Evolutionary conservation across 495 filamentous ascomycete genomes (phyloP).

Genomic region (Hypoxylon lenormandii): DNA sequence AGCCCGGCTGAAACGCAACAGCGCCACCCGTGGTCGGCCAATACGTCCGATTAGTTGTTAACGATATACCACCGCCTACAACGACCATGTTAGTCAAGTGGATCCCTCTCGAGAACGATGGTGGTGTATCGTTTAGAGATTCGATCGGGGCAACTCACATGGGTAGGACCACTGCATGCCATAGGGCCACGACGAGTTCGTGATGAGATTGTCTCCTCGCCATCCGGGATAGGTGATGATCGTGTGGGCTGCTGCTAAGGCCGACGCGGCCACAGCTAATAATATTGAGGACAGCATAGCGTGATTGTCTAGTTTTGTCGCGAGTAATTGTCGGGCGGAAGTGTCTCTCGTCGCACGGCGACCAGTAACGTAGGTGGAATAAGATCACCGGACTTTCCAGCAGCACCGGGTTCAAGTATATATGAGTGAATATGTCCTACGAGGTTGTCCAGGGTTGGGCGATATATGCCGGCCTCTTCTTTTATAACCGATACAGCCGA

Average conservation of each 20-base stretch:
- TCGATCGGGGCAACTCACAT: slow-evolving; percentile 70
- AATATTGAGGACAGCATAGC: slow-evolving; percentile 64
- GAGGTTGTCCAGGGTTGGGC: background rate
- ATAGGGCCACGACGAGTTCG: slow-evolving; percentile 82
- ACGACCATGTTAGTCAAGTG: slow-evolving; percentile 10
- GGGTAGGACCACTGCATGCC: slow-evolving; percentile 99
- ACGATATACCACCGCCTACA: slow-evolving; percentile 84
- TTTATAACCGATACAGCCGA: too few relatives aligned
- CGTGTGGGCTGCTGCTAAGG: slow-evolving; percentile 79
- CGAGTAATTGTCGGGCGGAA: background rate
- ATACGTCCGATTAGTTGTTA: slow-evolving; percentile 84
- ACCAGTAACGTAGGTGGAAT: background rate
- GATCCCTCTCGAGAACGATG: background rate
- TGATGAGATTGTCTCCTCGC: slow-evolving; percentile 91
- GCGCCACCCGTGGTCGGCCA: slow-evolving; percentile 92
- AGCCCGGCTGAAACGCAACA: slow-evolving; percentile 86
- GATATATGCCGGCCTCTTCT: background rate
- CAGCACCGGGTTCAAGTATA: background rate
- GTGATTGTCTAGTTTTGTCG: background rate
- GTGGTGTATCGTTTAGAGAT: background rate
- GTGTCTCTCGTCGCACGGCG: slow-evolving; percentile 31
- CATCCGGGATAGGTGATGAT: slow-evolving; percentile 93
- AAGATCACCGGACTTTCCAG: background rate
- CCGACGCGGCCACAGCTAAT: slow-evolving; percentile 62
- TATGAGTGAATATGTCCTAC: background rate